Conservation (phyloP, 768 basidiomycete genomes). For the Gelatoporia subvermispora region DNA sequence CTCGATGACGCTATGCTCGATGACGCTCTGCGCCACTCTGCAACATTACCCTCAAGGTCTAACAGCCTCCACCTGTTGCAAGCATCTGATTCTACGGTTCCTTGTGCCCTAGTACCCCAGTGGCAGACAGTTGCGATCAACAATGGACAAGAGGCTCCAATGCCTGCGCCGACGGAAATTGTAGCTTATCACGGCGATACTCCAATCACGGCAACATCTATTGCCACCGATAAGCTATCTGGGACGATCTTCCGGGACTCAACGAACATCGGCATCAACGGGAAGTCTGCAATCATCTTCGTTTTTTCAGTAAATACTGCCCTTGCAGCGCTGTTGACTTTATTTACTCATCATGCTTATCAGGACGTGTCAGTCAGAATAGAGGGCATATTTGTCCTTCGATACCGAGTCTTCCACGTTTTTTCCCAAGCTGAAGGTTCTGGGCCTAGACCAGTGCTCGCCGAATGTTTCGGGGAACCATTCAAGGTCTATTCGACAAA, state of each 20-base stretch:
- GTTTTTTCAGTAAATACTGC: constrained; percentile 52
- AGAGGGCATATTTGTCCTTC: constrained; percentile 61
- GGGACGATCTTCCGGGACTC: constrained; percentile 46
- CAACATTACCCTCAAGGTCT: too few relatives aligned
- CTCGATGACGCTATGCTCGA: too few relatives aligned
- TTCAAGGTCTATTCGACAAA: constrained; percentile 70
- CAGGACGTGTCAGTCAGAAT: constrained; percentile 70
- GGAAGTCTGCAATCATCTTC: constrained; percentile 51
- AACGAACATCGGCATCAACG: constrained; percentile 31
- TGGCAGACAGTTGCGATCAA: too few relatives aligned
- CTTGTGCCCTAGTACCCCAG: too few relatives aligned
- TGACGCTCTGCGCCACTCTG: too few relatives aligned
- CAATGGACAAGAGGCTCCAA: too few relatives aligned
- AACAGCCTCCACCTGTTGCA: too few relatives aligned
- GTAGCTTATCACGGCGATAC: too few relatives aligned
- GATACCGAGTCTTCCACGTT: constrained; percentile 66
- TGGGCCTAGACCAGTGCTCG: constrained; percentile 45
- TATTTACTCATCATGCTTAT: neutral
- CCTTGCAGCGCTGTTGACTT: constrained; percentile 24
- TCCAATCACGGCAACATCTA: too few relatives aligned
- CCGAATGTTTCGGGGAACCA: constrained; percentile 58
- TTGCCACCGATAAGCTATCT: constrained; percentile 48
- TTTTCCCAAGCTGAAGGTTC: constrained; percentile 35
- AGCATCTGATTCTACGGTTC: too few relatives aligned
- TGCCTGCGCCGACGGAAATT: too few relatives aligned